phyloP scores from a whole-genome alignment of 164 flowering plant species.

The Protea cynaroides region DNA sequence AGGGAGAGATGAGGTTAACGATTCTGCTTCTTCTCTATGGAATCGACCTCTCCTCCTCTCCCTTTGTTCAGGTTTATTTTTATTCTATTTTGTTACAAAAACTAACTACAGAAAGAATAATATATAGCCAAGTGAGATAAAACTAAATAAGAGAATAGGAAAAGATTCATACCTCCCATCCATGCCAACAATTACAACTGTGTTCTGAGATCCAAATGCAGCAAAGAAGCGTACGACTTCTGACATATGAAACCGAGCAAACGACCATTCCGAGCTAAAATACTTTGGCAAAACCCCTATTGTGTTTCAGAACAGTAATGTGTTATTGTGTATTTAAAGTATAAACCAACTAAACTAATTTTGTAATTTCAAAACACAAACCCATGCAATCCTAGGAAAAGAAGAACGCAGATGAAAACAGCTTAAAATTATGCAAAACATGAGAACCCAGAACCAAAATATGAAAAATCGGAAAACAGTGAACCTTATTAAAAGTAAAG shows the following conservation, averaged over 20 bases:
- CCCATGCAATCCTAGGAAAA: background rate
- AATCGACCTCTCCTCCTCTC: too few species aligned
- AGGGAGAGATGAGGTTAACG: too few species aligned
- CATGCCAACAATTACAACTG: slow-evolving; percentile 67
- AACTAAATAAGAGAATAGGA: background rate
- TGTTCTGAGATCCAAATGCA: slow-evolving; percentile 82
- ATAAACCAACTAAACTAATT: too few species aligned
- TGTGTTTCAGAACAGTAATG: background rate
- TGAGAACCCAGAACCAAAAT: background rate
- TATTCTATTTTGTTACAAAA: too few species aligned
- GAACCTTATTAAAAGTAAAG: too few species aligned
- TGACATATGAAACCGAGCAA: slow-evolving; percentile 78
- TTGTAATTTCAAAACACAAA: background rate
- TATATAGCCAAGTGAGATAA: too few species aligned
- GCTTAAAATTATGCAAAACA: background rate
- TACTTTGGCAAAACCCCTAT: slow-evolving; percentile 77
- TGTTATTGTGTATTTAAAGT: background rate
- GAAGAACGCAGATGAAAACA: background rate
- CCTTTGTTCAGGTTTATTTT: too few species aligned
- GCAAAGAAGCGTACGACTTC: slow-evolving; percentile 51
- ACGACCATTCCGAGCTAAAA: slow-evolving; percentile 96
- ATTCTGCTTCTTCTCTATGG: too few species aligned
- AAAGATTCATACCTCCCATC: slow-evolving; percentile 69
- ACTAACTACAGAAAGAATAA: too few species aligned
- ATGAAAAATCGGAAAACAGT: too few species aligned